These are phyloP conservation scores for Aspergillus latus DNA, from an alignment of 2,329 filamentous ascomycete species.

Conservation along the genomic window DNA sequence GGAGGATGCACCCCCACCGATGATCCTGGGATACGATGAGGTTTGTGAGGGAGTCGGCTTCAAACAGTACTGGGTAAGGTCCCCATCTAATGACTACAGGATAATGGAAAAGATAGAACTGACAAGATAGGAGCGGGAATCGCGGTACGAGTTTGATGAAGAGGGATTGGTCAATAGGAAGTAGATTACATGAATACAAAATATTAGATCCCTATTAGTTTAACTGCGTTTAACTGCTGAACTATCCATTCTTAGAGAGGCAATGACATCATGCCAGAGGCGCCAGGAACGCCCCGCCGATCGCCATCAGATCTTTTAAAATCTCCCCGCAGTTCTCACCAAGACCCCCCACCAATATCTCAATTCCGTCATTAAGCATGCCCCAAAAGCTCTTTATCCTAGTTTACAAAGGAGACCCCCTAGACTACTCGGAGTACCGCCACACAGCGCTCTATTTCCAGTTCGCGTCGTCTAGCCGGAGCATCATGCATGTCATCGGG, in stretches of 20 bases:
- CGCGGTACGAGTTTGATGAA: constrained; percentile 24
- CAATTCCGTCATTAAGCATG: constrained; percentile 17
- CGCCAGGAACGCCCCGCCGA: neutral
- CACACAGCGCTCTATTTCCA: constrained; percentile 31
- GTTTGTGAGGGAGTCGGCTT: constrained; percentile 51
- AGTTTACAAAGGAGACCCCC: constrained; percentile 29
- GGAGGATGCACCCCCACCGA: constrained; percentile 45
- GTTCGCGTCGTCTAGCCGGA: constrained; percentile 18
- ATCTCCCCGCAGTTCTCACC: neutral
- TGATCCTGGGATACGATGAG: constrained; percentile 46
- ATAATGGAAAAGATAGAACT: neutral
- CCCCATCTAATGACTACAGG: neutral
- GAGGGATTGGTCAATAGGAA: constrained; percentile 6
- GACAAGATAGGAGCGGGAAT: constrained; percentile 19
- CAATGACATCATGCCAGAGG: neutral
- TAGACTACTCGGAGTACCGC: constrained; percentile 33
- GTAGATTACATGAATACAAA: neutral
- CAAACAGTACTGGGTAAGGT: constrained; percentile 43
- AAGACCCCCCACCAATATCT: neutral
- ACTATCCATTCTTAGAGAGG: neutral
- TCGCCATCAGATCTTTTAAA: neutral
- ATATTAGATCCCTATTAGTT: neutral
- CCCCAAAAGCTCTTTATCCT: constrained; percentile 25
- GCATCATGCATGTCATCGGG: constrained; percentile 27
- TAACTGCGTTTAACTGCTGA: too few relatives aligned